Percentiles rank a stretch among this genome's conserved stretches.
Evolutionary conservation across 768 basidiomycete species (phyloP).

Genomic region (Rhizopogon vulgaris): DNA sequence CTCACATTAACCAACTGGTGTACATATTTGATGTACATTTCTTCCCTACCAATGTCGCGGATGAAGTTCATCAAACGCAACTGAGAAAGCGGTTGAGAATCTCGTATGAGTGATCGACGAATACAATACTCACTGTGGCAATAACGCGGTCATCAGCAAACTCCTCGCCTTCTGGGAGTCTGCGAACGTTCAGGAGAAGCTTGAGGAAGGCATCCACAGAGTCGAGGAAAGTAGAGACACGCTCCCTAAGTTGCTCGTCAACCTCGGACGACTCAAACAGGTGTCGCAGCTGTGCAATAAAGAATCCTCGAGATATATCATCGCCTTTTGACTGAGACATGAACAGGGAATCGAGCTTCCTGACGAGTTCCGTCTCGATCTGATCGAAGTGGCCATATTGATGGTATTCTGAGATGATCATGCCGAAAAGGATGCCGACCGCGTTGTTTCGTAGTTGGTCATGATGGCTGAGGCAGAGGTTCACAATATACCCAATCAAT

Average conservation of each 20-base stretch:
- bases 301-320: conserved; percentile 87
- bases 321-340: conserved; percentile 91
- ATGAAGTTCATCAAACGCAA: conserved; percentile 92
- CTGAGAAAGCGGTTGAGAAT: conserved; percentile 30
- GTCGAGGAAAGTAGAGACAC: conserved; percentile 78
- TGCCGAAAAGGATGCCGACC: conserved; percentile 88
- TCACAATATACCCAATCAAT: conserved; percentile 85
- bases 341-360: conserved; percentile 83
- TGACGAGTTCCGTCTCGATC: conserved; percentile 91
- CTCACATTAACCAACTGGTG: conserved; percentile 89
- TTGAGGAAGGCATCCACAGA: conserved; percentile 92
- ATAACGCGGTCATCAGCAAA: conserved; percentile 93
- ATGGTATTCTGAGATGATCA: conserved; percentile 91
- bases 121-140: conserved; percentile 55
- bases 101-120: neutral
- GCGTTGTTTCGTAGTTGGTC: conserved; percentile 87
- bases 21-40: conserved; percentile 94
- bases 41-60: conserved; percentile 82
- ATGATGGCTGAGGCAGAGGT: conserved; percentile 91
- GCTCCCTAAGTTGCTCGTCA: conserved; percentile 70
- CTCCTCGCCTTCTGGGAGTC: conserved; percentile 88
- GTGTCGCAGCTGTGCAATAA: conserved; percentile 82
- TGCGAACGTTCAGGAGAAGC: conserved; percentile 79
- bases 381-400: conserved; percentile 78
- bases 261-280: conserved; percentile 84